phyloP scores from a whole-genome alignment of 495 filamentous ascomycete species.

The Bombardia bombarda region DNA sequence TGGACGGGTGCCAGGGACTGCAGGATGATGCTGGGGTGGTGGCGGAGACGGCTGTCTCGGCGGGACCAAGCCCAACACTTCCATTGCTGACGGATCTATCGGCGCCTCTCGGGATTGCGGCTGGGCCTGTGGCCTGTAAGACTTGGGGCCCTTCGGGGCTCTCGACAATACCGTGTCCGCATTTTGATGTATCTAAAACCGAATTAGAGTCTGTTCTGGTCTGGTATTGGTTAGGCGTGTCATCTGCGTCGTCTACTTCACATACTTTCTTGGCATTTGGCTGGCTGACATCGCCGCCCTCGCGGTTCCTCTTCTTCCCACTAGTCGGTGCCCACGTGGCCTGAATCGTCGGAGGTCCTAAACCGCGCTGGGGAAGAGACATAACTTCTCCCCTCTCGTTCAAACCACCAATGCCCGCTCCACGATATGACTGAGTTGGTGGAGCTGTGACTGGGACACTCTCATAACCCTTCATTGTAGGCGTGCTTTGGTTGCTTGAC shows the following conservation, averaged over 20 bases:
- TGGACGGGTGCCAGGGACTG: not conserved
- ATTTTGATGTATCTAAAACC: constrained; percentile 7
- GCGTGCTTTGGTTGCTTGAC: too few species aligned
- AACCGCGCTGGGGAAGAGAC: constrained; percentile 3
- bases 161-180: constrained; percentile 4
- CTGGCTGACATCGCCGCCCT: constrained; percentile 10
- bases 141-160: constrained; percentile 6
- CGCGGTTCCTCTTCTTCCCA: constrained; percentile 22
- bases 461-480: too few species aligned
- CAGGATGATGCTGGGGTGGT: not conserved
- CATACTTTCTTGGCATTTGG: constrained; percentile 20
- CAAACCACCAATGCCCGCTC: constrained; percentile 15
- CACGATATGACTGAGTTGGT: constrained; percentile 12
- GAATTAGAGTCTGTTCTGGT: not conserved
- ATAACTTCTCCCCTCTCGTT: constrained; percentile 19
- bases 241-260: too few species aligned
- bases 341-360: constrained; percentile 17
- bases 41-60: constrained; percentile 14
- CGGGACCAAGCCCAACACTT: constrained; percentile 21
- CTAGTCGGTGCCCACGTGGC: constrained; percentile 6
- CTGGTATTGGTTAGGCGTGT: not conserved
- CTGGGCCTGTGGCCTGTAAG: constrained; percentile 2
- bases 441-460: not conserved
- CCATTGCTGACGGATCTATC: constrained; percentile 22
- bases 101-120: constrained; percentile 6